Conservation (phyloP, 2,329 filamentous ascomycete species). For the Septoria linicola region DNA sequence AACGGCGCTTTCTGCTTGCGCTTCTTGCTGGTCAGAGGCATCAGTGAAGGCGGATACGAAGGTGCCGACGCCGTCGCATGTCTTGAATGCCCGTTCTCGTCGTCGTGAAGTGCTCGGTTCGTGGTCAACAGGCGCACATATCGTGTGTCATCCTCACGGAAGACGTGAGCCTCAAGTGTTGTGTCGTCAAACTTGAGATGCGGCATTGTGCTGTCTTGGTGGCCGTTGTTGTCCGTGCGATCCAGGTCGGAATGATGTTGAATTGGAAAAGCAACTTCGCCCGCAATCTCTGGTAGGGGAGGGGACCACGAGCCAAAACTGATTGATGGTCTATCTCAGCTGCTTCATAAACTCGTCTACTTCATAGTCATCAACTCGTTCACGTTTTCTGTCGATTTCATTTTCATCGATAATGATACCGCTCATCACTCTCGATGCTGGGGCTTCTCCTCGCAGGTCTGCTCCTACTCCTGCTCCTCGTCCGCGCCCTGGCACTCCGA, state of each 20-base stretch:
- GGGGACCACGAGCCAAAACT: too few species aligned
- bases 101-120: neutral
- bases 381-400: neutral
- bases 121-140: constrained; percentile 1
- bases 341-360: too few species aligned
- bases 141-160: neutral
- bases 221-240: neutral
- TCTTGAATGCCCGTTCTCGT: neutral
- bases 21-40: neutral
- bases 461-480: constrained; percentile 16
- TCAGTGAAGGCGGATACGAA: neutral
- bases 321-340: neutral
- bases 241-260: too few species aligned
- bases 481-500: constrained; percentile 8
- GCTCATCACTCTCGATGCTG: constrained; percentile 18
- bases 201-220: neutral
- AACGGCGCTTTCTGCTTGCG: constrained; percentile 12
- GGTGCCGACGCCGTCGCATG: neutral
- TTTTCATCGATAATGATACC: constrained; percentile 13
- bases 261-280: too few species aligned
- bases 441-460: constrained; percentile 13
- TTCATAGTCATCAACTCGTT: neutral
- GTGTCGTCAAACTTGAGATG: constrained; percentile 3
- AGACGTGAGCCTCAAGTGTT: constrained; percentile 3
- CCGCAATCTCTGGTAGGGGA: neutral